Evolutionary conservation across 345 rosid genomes (phyloP).

Genomic region (Jatropha curcas): DNA sequence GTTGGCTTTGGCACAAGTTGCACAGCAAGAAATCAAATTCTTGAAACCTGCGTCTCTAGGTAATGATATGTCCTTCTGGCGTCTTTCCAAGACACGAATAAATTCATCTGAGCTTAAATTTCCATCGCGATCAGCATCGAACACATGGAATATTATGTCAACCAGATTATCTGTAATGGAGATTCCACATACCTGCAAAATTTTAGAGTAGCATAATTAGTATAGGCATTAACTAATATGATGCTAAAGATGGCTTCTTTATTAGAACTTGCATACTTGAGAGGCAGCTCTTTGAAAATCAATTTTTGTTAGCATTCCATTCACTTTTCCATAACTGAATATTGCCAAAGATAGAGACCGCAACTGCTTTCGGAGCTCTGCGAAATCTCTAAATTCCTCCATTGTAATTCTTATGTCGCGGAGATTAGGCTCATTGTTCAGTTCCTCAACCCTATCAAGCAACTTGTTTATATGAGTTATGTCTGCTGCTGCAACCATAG

Average conservation of each 20-base stretch:
- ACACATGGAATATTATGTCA: slow-evolving; percentile 28
- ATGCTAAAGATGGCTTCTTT: background rate
- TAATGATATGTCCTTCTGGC: slow-evolving; percentile 1
- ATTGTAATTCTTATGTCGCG: slow-evolving; percentile 20
- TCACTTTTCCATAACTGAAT: slow-evolving; percentile 33
- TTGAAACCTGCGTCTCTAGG: slow-evolving; percentile 15
- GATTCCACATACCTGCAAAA: slow-evolving; percentile 27
- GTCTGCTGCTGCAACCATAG: slow-evolving; percentile 33
- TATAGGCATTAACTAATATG: too few species aligned
- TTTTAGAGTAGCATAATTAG: background rate
- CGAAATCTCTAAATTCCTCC: slow-evolving; percentile 25
- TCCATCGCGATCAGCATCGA: slow-evolving; percentile 29
- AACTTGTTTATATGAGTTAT: slow-evolving; percentile 26
- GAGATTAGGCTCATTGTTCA: slow-evolving; percentile 12
- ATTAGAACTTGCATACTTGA: slow-evolving; percentile 6
- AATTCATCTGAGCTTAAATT: slow-evolving; percentile 32
- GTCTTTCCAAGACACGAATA: slow-evolving; percentile 23
- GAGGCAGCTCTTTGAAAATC: slow-evolving; percentile 36
- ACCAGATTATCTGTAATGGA: slow-evolving; percentile 30
- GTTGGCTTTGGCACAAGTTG: slow-evolving; percentile 20
- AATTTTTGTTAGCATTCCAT: slow-evolving; percentile 22
- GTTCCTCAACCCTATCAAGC: slow-evolving; percentile 27
- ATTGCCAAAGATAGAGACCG: slow-evolving; percentile 28
- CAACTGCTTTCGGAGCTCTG: slow-evolving; percentile 25
- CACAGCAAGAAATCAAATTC: slow-evolving; percentile 27